phyloP scores from a whole-genome alignment of 2,329 filamentous ascomycete genomes.

The Fusarium floridanum region DNA sequence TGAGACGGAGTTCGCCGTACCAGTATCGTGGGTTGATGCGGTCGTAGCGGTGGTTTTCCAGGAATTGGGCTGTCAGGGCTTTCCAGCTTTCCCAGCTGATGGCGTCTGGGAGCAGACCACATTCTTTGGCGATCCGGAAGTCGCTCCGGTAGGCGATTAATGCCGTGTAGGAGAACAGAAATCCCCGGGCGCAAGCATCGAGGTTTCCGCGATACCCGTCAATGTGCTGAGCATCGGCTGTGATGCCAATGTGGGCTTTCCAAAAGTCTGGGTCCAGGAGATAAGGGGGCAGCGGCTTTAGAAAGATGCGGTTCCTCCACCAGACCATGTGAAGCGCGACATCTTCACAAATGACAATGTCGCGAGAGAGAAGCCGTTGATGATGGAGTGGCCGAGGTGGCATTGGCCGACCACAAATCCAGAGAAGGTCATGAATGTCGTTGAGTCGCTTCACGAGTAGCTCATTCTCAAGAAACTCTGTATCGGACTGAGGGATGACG shows the following conservation, averaged over 20 bases:
- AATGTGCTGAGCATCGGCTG: slow-evolving; percentile 15
- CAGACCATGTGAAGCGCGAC: slow-evolving; percentile 57
- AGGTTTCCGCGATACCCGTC: slow-evolving; percentile 18
- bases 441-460: slow-evolving; percentile 34
- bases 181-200: slow-evolving; percentile 51
- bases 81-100: slow-evolving; percentile 57
- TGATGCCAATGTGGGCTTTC: slow-evolving; percentile 46
- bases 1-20: slow-evolving; percentile 58
- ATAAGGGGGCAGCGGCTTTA: slow-evolving; percentile 58
- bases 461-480: slow-evolving; percentile 32
- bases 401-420: slow-evolving; percentile 44
- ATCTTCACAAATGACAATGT: slow-evolving; percentile 54
- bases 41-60: slow-evolving; percentile 46
- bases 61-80: slow-evolving; percentile 40
- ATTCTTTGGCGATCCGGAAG: slow-evolving; percentile 53
- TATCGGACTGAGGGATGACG: slow-evolving; percentile 24
- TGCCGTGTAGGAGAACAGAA: slow-evolving; percentile 55
- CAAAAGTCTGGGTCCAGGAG: slow-evolving; percentile 55
- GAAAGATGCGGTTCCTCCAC: slow-evolving; percentile 52
- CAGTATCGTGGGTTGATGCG: slow-evolving; percentile 54
- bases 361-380: slow-evolving; percentile 50
- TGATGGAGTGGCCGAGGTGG: slow-evolving; percentile 56
- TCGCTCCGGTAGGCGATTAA: slow-evolving; percentile 55
- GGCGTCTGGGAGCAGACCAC: slow-evolving; percentile 51
- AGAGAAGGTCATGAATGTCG: slow-evolving; percentile 35